These are phyloP conservation scores for Lactarius trivialis DNA, from an alignment of 768 basidiomycete genomes.

Conservation along the genomic window DNA sequence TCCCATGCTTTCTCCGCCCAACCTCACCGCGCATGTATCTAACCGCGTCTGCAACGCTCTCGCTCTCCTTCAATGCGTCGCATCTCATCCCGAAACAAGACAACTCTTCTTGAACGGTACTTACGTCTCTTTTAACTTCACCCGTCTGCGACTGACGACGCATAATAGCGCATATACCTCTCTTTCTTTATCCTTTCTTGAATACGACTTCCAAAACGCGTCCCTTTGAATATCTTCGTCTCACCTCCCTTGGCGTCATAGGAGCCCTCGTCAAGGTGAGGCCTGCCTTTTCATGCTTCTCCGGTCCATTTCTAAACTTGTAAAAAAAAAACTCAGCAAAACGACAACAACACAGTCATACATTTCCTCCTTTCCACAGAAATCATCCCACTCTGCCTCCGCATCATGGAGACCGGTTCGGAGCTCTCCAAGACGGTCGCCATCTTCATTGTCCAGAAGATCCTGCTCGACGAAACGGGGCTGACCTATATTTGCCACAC, in stretches of 20 bases:
- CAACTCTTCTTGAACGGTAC: slow-evolving; percentile 90
- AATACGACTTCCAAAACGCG: slow-evolving; percentile 99
- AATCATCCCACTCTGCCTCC: slow-evolving; percentile 97
- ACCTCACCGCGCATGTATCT: slow-evolving; percentile 93
- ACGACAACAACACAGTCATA: slow-evolving; percentile 98
- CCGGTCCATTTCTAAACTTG: background rate
- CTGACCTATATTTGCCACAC: slow-evolving; percentile 99
- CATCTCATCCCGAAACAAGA: slow-evolving; percentile 93
- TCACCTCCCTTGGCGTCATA: slow-evolving; percentile 98
- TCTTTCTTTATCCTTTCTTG: slow-evolving; percentile 93
- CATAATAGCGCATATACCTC: slow-evolving; percentile 84
- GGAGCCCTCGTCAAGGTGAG: slow-evolving; percentile 93
- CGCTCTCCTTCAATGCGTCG: slow-evolving; percentile 95
- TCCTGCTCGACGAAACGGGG: slow-evolving; percentile 93
- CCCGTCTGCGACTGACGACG: background rate
- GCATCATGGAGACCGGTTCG: slow-evolving; percentile 99
- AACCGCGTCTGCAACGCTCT: slow-evolving; percentile 99
- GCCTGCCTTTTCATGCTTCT: background rate
- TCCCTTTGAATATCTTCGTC: slow-evolving; percentile 98
- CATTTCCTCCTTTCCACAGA: slow-evolving; percentile 98
- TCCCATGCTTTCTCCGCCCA: slow-evolving; percentile 89
- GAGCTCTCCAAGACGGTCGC: slow-evolving; percentile 98
- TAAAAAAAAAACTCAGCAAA: slow-evolving; percentile 57
- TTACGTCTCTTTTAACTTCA: slow-evolving; percentile 23
- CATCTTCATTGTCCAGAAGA: slow-evolving; percentile 99